Conservation (phyloP, 108 stramenopile genomes). For the Skeletonema menzelii region DNA sequence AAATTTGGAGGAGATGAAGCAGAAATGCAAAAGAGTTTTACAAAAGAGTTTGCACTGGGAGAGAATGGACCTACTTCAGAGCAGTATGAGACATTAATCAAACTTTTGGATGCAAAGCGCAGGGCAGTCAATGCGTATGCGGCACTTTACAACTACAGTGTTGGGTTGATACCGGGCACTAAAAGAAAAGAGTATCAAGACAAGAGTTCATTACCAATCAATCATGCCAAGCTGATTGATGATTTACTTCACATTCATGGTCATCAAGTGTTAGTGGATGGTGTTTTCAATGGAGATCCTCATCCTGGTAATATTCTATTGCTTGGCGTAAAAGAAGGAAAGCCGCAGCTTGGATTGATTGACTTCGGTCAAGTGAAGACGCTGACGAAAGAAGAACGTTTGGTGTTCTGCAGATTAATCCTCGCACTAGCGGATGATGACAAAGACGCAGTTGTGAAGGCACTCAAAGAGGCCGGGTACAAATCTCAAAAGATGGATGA, state of each 20-base stretch:
- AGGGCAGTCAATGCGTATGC: conserved; percentile 43
- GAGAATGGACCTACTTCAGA: conserved; percentile 58
- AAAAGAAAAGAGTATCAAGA: conserved; percentile 41
- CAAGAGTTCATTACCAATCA: conserved; percentile 64
- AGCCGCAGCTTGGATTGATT: conserved; percentile 74
- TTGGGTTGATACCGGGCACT: conserved; percentile 67
- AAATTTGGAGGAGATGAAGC: conserved; percentile 51
- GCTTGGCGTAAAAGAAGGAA: conserved; percentile 64
- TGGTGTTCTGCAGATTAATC: conserved; percentile 68
- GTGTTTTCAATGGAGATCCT: conserved; percentile 74
- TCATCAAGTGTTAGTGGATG: conserved; percentile 71
- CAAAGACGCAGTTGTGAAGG: conserved; percentile 45
- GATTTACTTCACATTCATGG: conserved; percentile 76
- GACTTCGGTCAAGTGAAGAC: conserved; percentile 87
- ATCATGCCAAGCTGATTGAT: conserved; percentile 85
- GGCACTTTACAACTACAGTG: conserved; percentile 52
- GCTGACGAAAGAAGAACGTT: conserved; percentile 62
- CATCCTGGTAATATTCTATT: conserved; percentile 73
- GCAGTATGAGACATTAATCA: conserved; percentile 65
- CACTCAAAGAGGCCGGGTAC: conserved; percentile 72
- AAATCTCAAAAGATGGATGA: conserved; percentile 67
- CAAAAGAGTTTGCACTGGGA: conserved; percentile 51
- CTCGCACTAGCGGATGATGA: conserved; percentile 79
- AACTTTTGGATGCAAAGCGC: conserved; percentile 55
- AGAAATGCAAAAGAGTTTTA: conserved; percentile 34